A percentile compares a stretch with the other conserved stretches of the same genome.
phyloP scores from a whole-genome alignment of 805 yeast species.

The Monosporozyma aquatica region DNA sequence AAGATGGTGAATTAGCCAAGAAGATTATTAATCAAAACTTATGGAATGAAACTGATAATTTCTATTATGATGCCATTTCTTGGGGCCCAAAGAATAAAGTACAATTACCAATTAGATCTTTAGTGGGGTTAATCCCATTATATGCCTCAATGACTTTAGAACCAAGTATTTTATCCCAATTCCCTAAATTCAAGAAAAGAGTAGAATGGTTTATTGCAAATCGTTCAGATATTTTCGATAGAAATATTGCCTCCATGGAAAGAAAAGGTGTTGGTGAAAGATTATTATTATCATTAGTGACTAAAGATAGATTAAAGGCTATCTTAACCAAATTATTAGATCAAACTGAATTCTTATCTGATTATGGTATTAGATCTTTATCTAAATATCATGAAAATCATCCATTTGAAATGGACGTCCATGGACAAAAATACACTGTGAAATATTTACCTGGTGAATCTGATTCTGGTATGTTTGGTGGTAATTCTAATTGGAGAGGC shows the following conservation, averaged over 20 bases:
- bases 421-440: constrained; percentile 64
- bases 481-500: constrained; percentile 95
- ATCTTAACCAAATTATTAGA: constrained; percentile 75
- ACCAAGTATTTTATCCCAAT: constrained; percentile 67
- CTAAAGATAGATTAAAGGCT: constrained; percentile 66
- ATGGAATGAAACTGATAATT: constrained; percentile 86
- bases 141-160: constrained; percentile 85
- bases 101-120: constrained; percentile 74
- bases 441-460: constrained; percentile 81
- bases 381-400: constrained; percentile 79
- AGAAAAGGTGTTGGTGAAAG: constrained; percentile 78
- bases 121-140: constrained; percentile 85
- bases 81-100: constrained; percentile 65
- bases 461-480: constrained; percentile 90
- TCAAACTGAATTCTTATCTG: constrained; percentile 76
- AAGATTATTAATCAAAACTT: constrained; percentile 50
- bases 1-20: constrained; percentile 30
- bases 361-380: constrained; percentile 79
- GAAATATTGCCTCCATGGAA: constrained; percentile 85
- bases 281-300: constrained; percentile 67
- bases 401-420: constrained; percentile 78
- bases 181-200: constrained; percentile 76
- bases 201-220: constrained; percentile 77
- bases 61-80: constrained; percentile 82
- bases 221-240: constrained; percentile 56